A percentile compares a stretch with the other conserved stretches of the same genome.
Evolutionary conservation across 306 rosid species (phyloP).

Genomic region (Cicer yamashitae): DNA sequence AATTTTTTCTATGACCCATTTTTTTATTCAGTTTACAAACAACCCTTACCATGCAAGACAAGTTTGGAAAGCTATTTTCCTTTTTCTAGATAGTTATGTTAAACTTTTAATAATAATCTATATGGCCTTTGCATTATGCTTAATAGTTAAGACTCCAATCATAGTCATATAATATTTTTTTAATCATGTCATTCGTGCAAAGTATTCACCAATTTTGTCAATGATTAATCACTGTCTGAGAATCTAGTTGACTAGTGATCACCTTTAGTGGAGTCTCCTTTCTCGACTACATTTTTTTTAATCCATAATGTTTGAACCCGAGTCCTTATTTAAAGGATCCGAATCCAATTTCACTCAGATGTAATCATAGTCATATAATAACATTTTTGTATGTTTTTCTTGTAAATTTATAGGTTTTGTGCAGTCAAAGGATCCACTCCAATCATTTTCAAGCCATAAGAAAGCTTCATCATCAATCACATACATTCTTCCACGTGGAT

Average conservation of each 20-base stretch:
- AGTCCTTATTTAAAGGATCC: too few relatives aligned
- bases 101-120: constrained; percentile 14
- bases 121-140: constrained; percentile 39
- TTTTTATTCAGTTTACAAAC: constrained; percentile 20
- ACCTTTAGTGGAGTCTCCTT: too few relatives aligned
- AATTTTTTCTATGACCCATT: constrained; percentile 7
- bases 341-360: too few relatives aligned
- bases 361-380: neutral
- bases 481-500: constrained; percentile 54
- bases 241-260: too few relatives aligned
- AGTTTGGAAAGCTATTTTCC: constrained; percentile 37
- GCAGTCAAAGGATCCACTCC: constrained; percentile 79
- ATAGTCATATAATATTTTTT: neutral
- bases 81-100: constrained; percentile 38
- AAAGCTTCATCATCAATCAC: constrained; percentile 52
- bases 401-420: constrained; percentile 56
- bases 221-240: too few relatives aligned
- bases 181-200: too few relatives aligned
- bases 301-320: too few relatives aligned
- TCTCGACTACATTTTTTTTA: too few relatives aligned
- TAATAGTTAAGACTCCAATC: constrained; percentile 22
- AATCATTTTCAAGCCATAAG: constrained; percentile 57
- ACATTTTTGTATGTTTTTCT: neutral
- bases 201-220: too few relatives aligned
- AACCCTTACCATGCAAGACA: constrained; percentile 39